Base-by-base conservation (phyloP, 495 filamentous ascomycete species). In the Pseudevernia furfuracea region DNA sequence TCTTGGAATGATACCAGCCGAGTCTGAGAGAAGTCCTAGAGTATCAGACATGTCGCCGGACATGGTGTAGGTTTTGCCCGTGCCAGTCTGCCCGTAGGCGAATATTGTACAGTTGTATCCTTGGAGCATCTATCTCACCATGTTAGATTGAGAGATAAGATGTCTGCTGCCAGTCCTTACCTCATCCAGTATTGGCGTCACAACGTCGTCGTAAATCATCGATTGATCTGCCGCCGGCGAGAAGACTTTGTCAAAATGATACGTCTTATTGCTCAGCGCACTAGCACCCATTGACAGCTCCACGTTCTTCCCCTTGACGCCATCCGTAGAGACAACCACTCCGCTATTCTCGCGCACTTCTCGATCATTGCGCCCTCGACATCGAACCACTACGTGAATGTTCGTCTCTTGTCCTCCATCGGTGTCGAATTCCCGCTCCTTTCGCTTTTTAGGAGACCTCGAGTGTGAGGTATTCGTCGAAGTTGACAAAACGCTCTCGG, bases 51-150 rank as follows among this genome's bases (percentile, higher is more conserved):
- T 96, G 71, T 98, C 92, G 41, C 94, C 94, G 5, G 95, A 96
- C 94, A 98, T 98, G 4, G 94, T 98, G 74, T 98, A 98, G 38
- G 94, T 98, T 75, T 98, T 98, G 61, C 94, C 94, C 1, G 94
- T 98, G 36, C 94, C 94, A 0, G 94, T 98, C 70, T 98, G 94
- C 12, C 94, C 94, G 73, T 98, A 98, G 56, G 94, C 94, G 72
- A 98, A 98, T 62, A 98, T 96, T 11, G 94, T 98, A 74, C 94
- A 98, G 73, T 98, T 98, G 76, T 89, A 97, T n/a, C 94, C 94
- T 34, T 84, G 81, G 30, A 98, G 82, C 84, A 97, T 96, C 92
- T 97, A 25, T 32, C 17, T 52, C 38, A 44, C 52, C 43, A 66
- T 17, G 39, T 65, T 52, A 25, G 38, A 53, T 43, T 30, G 14